Percentiles rank a stretch among this genome's conserved stretches.
phyloP scores from a whole-genome alignment of 805 yeast genomes.

The Spathaspora sp. region DNA sequence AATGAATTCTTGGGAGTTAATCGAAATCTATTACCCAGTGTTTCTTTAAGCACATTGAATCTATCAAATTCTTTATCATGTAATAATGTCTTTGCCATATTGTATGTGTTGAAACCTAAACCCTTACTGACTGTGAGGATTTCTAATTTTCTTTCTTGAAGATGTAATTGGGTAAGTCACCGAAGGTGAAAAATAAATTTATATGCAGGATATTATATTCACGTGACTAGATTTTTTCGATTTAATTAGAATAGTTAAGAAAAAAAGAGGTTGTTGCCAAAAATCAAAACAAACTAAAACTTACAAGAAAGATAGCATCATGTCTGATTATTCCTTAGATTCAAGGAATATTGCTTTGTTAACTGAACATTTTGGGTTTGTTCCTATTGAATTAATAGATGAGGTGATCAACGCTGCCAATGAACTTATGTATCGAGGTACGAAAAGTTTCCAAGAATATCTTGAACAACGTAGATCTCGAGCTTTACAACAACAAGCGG shows the following conservation, averaged over 20 bases:
- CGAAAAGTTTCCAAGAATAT: constrained; percentile 71
- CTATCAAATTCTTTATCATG: constrained; percentile 41
- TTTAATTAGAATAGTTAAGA: not conserved
- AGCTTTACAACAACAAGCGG: not conserved
- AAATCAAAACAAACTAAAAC: not conserved
- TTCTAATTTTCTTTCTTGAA: constrained; percentile 1
- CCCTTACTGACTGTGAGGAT: not conserved
- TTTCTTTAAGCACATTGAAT: constrained; percentile 41
- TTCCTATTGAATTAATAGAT: constrained; percentile 79
- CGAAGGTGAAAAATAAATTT: not conserved
- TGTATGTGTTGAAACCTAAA: not conserved
- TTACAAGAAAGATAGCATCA: not conserved
- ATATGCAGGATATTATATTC: constrained; percentile 3
- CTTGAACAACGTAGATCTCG: constrained; percentile 36
- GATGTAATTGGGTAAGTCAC: constrained; percentile 1
- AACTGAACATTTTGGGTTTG: constrained; percentile 83
- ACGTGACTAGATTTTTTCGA: constrained; percentile 3
- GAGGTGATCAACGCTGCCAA: constrained; percentile 87
- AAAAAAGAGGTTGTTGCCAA: not conserved
- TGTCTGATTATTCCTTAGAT: constrained; percentile 13
- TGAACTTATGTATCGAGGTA: constrained; percentile 76
- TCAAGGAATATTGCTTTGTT: constrained; percentile 42
- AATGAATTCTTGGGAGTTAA: constrained; percentile 36
- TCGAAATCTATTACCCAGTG: constrained; percentile 38
- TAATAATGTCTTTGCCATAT: constrained; percentile 39